Percentiles rank a stretch among this genome's conserved stretches.
These are phyloP conservation scores for Phytophthora pseudosyringae DNA, from an alignment of 352 stramenopile species.

Conservation along the genomic window DNA sequence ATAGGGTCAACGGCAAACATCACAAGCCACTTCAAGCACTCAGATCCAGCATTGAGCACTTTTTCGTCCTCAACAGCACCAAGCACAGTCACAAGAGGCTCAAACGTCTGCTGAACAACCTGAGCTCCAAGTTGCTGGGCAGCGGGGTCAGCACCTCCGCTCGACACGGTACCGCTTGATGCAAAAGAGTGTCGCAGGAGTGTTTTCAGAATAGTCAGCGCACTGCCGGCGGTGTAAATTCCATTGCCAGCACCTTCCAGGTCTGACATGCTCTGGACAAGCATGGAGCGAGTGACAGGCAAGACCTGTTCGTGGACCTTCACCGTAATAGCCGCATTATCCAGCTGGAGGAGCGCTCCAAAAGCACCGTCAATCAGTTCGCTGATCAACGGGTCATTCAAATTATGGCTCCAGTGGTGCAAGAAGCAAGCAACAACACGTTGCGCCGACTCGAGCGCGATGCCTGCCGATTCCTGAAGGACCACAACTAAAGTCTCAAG, in stretches of 20 bases:
- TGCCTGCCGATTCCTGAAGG: conserved; percentile 57
- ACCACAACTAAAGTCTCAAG: conserved; percentile 80
- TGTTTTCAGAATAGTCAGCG: conserved; percentile 77
- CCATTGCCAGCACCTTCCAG: conserved; percentile 61
- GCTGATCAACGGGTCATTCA: conserved; percentile 79
- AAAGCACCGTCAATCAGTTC: conserved; percentile 79
- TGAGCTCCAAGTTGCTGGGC: conserved; percentile 62
- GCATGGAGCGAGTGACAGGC: conserved; percentile 63
- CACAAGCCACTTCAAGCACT: conserved; percentile 87
- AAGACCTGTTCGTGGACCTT: conserved; percentile 73
- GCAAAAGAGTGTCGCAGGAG: conserved; percentile 77
- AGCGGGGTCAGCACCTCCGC: conserved; percentile 31
- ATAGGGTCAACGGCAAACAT: conserved; percentile 79
- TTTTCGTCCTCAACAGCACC: conserved; percentile 74
- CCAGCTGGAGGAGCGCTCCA: conserved; percentile 67
- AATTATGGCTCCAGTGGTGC: conserved; percentile 66
- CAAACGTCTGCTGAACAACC: conserved; percentile 76
- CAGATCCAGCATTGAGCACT: conserved; percentile 72
- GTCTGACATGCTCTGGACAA: conserved; percentile 56
- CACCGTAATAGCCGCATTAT: conserved; percentile 60
- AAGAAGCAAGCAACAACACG: conserved; percentile 68
- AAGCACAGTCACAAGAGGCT: conserved; percentile 72
- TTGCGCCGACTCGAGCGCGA: conserved; percentile 49
- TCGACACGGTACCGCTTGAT: conserved; percentile 33
- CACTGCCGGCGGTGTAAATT: conserved; percentile 64